Evolutionary conservation across 257 asterid species (phyloP), one percentile per base, ranked within the genome.

Genomic region (Linaria vulgaris): DNA sequence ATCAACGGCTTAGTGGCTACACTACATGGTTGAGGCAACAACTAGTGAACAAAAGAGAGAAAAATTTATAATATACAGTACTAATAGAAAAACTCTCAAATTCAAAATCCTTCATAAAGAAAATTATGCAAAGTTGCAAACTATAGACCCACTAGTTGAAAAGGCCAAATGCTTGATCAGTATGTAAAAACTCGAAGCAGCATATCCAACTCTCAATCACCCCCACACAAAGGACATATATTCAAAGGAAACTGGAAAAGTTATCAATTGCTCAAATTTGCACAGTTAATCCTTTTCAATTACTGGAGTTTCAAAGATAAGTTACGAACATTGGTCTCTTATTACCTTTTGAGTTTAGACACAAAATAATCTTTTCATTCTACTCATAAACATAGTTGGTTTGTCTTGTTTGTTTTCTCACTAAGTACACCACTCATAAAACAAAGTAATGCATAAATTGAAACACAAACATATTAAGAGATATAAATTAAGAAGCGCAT

Each of bases 331-430:
- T n/a, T n/a, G n/a, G n/a, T n/a, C n/a, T n/a, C n/a, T n/a, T n/a
- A n/a, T n/a, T n/a, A n/a, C n/a, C n/a, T n/a, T n/a, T n/a, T 3
- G 48, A 19, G 12, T 10, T 19, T 12, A 0, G 12, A 56, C 56
- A 19, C 12, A 7, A 16, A 52, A 15, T 27, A 15, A 14, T 17
- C 20, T 1, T 2, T 25, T n/a, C 6, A 23, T 48, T 37, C 46
- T 10, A 9, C 17, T 39, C 25, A 55, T 43, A 2, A 3, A 59
- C 53, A 69, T 59, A n/a, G 27, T 60, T 59, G 47, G 48, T 16
- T 51, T 60, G 17, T 39, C 45, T 21, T 21, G 15, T 16, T n/a
- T 34, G 34, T 25, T 55, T 30, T 55, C 24, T 15, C 19, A 5
- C n/a, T 6, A 51, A 55, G 14, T 31, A 34, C 13, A 12, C 34